A percentile compares a stretch with the other conserved stretches of the same genome.
phyloP scores from a whole-genome alignment of 768 basidiomycete genomes.

The Macrolepiota fuliginosa region DNA sequence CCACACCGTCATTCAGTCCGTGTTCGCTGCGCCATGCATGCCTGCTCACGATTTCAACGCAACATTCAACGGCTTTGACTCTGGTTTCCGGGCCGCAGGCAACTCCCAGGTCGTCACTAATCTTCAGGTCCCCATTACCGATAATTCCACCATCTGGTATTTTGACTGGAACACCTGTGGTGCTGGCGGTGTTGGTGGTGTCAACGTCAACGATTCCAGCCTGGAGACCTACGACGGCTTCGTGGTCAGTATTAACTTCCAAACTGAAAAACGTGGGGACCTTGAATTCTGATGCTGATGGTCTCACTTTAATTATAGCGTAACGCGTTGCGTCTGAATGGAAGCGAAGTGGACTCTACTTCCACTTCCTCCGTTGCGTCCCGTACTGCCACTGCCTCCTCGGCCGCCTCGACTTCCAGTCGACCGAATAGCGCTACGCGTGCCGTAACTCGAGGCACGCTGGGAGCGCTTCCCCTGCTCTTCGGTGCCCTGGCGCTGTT shows the following conservation, averaged over 20 bases:
- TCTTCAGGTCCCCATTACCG: constrained; percentile 40
- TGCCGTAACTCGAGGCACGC: not conserved
- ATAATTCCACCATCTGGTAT: constrained; percentile 53
- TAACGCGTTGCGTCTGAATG: constrained; percentile 56
- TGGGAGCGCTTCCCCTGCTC: not conserved
- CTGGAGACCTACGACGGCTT: constrained; percentile 43
- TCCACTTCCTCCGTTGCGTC: not conserved
- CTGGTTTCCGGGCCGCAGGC: constrained; percentile 44
- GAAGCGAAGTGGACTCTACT: constrained; percentile 27
- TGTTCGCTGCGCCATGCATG: constrained; percentile 53
- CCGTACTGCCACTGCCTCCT: not conserved
- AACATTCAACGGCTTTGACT: constrained; percentile 59
- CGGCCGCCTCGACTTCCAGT: not conserved
- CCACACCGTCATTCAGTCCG: constrained; percentile 56
- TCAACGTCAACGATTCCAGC: constrained; percentile 50
- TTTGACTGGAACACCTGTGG: constrained; percentile 55
- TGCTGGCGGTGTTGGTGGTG: constrained; percentile 57
- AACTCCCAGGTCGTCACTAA: constrained; percentile 46
- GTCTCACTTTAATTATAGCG: constrained; percentile 32
- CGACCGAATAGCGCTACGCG: not conserved
- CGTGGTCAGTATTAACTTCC: constrained; percentile 30
- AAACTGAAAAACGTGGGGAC: not conserved
- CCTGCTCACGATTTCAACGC: constrained; percentile 44
- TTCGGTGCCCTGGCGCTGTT: not conserved
- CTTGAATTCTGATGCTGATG: not conserved